These are phyloP conservation scores for Thalassiosira tumida DNA, from an alignment of 352 stramenopile genomes.

Conservation along the genomic window DNA sequence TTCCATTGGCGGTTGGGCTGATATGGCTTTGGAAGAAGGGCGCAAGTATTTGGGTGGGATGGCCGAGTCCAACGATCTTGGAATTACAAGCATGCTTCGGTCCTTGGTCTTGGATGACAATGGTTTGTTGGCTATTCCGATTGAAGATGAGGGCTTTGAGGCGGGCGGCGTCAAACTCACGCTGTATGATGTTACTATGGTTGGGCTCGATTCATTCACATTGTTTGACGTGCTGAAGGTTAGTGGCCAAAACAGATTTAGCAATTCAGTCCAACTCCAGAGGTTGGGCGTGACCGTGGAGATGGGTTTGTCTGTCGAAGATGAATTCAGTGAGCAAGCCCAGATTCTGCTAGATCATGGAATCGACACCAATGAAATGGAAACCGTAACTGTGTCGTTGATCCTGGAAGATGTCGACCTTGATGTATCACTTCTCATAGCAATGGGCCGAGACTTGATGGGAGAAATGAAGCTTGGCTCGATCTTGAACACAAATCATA, in stretches of 20 bases:
- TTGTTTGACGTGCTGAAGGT: slow-evolving; percentile 83
- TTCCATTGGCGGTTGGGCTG: slow-evolving; percentile 74
- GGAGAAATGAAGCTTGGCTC: slow-evolving; percentile 82
- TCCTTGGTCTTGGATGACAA: slow-evolving; percentile 84
- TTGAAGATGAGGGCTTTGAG: slow-evolving; percentile 78
- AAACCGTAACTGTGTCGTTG: slow-evolving; percentile 83
- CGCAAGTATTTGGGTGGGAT: slow-evolving; percentile 64
- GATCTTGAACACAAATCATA: slow-evolving; percentile 78
- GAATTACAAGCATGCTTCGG: slow-evolving; percentile 83
- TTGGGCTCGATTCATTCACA: slow-evolving; percentile 87
- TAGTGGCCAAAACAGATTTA: slow-evolving; percentile 79
- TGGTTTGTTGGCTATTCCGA: slow-evolving; percentile 78
- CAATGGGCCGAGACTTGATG: slow-evolving; percentile 84
- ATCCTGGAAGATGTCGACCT: slow-evolving; percentile 83
- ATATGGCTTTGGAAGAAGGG: slow-evolving; percentile 77
- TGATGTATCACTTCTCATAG: slow-evolving; percentile 76
- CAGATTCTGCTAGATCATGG: slow-evolving; percentile 28
- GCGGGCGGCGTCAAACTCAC: slow-evolving; percentile 73
- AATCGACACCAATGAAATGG: slow-evolving; percentile 54
- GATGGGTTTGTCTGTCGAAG: slow-evolving; percentile 76
- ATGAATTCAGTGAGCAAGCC: slow-evolving; percentile 40
- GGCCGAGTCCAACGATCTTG: slow-evolving; percentile 64
- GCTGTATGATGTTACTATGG: slow-evolving; percentile 83
- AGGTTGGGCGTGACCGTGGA: slow-evolving; percentile 81
- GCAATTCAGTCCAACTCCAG: slow-evolving; percentile 84